These are phyloP conservation scores for Nicotiana knightiana DNA, from an alignment of 257 asterid genomes.

Conservation along the genomic window DNA sequence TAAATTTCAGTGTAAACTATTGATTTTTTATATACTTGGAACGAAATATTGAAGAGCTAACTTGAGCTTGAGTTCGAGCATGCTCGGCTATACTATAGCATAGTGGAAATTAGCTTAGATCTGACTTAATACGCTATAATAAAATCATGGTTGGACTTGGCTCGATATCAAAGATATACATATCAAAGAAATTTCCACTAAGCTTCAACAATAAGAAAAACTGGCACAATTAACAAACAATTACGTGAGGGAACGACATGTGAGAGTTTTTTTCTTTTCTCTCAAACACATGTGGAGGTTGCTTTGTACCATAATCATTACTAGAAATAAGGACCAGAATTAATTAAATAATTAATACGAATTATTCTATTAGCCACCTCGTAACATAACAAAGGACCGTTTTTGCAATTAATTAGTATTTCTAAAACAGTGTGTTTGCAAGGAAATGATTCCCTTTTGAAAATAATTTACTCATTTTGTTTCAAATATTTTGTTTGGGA, in stretches of 20 bases:
- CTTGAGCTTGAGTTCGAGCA: too few relatives aligned
- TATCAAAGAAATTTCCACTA: constrained; percentile 7
- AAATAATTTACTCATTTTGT: background rate
- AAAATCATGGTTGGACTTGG: too few relatives aligned
- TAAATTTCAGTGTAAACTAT: background rate
- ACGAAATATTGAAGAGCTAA: too few relatives aligned
- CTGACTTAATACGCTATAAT: too few relatives aligned
- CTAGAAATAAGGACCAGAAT: background rate
- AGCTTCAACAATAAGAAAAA: constrained; percentile 6
- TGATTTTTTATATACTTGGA: too few relatives aligned
- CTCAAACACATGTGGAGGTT: constrained; percentile 5
- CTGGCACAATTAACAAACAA: background rate
- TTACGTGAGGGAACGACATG: background rate
- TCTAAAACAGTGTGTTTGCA: background rate
- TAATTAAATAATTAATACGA: background rate
- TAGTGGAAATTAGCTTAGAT: too few relatives aligned
- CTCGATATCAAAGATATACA: background rate
- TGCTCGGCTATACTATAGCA: too few relatives aligned
- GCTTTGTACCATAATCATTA: background rate
- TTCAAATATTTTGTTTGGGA: constrained; percentile 5
- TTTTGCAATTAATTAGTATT: background rate
- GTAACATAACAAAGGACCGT: background rate
- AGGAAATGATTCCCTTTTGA: constrained; percentile 10
- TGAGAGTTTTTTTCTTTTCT: background rate
- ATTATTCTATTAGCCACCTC: constrained; percentile 18